Percentiles rank a stretch among this genome's conserved stretches.
Conservation (phyloP, 2,329 filamentous ascomycete genomes). For the Alternaria infectoria region DNA sequence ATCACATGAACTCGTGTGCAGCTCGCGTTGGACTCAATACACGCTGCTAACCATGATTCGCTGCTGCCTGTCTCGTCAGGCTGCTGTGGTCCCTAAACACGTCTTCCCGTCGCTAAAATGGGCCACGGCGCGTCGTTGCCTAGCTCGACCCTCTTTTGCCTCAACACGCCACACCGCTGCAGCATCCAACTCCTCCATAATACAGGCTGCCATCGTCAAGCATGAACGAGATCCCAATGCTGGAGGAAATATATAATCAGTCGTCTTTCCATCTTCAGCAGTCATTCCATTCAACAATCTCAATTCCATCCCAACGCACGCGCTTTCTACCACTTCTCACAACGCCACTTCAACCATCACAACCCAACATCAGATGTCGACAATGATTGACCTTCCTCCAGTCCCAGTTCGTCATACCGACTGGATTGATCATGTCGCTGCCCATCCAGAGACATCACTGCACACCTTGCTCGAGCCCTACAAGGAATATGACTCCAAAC, state of each 20-base stretch:
- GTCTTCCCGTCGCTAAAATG: not conserved
- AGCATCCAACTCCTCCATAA: not conserved
- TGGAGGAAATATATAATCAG: not conserved
- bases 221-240: not conserved
- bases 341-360: not conserved
- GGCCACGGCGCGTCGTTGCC: slow-evolving; percentile 5
- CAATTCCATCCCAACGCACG: not conserved
- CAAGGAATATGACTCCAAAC: slow-evolving; percentile 69
- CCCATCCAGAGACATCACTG: slow-evolving; percentile 62
- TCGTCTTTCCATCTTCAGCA: not conserved
- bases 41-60: not conserved
- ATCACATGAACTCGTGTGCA: slow-evolving; percentile 4
- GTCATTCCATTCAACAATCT: not conserved
- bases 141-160: slow-evolving; percentile 12
- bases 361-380: not conserved
- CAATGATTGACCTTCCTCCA: slow-evolving; percentile 39
- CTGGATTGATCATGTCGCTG: slow-evolving; percentile 61
- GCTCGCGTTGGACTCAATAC: not conserved
- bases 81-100: not conserved
- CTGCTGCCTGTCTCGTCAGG: slow-evolving; percentile 5
- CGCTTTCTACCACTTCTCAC: not conserved
- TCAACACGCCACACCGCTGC: slow-evolving; percentile 29
- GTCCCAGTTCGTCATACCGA: slow-evolving; percentile 50
- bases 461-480: slow-evolving; percentile 68
- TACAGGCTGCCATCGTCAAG: not conserved